Percentiles rank a stretch among this genome's conserved stretches.
Conservation (phyloP, 2,329 filamentous ascomycete species). For the Stachybotrys echinatus region DNA sequence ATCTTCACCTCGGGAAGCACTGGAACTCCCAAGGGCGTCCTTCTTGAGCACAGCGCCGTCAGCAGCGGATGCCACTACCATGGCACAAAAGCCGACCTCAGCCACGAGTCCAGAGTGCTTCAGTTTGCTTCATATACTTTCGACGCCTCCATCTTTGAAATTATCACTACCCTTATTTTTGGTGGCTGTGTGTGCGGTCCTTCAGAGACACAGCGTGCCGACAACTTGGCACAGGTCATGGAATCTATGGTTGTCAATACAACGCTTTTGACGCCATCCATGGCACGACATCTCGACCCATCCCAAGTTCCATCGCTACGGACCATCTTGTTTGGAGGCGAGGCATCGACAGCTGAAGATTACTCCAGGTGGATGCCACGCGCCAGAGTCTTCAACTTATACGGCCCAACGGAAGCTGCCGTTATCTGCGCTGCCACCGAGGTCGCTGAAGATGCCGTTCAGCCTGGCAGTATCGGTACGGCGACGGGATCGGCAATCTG, state of each 20-base stretch:
- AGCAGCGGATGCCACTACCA: constrained; percentile 3
- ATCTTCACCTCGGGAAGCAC: constrained; percentile 12
- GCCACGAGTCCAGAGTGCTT: constrained; percentile 3
- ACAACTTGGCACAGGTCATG: constrained; percentile 5
- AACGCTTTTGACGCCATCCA: constrained; percentile 7
- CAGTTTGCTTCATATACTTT: constrained; percentile 14
- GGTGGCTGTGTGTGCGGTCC: constrained; percentile 15
- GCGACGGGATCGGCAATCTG: constrained; percentile 11
- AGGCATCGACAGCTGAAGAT: constrained; percentile 5
- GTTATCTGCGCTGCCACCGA: constrained; percentile 3
- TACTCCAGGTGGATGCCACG: constrained; percentile 4
- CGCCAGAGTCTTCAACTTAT: constrained; percentile 7
- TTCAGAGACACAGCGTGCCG: constrained; percentile 8
- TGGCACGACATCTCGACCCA: constrained; percentile 6
- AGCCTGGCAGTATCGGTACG: constrained; percentile 4
- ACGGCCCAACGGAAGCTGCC: constrained; percentile 14
- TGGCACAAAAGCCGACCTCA: constrained; percentile 1
- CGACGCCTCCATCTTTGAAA: constrained; percentile 8
- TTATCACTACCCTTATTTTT: constrained; percentile 4
- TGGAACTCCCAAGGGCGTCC: constrained; percentile 9
- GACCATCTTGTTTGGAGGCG: constrained; percentile 9
- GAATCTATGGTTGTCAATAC: constrained; percentile 1
- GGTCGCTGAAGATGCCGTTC: not conserved
- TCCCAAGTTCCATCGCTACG: constrained; percentile 5
- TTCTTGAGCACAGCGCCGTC: constrained; percentile 3